Base-by-base conservation (phyloP, 139 green algal species). In the Limnomonas spitsbergensis region DNA sequence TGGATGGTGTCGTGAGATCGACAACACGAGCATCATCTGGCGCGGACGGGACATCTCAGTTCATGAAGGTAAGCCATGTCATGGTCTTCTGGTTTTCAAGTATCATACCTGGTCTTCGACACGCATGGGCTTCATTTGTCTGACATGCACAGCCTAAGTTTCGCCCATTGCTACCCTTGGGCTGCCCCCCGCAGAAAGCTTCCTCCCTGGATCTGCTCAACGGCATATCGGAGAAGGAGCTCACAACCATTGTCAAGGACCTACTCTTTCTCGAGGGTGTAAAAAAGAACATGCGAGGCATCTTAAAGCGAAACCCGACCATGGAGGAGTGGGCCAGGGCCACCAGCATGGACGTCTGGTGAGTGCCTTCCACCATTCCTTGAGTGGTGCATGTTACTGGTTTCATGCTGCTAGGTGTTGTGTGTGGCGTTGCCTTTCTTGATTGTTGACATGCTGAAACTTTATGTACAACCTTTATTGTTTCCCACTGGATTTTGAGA, bases 221-320 rank as follows among this genome's bases (percentile, higher is more conserved):
- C 6, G 68, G 68, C 24, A 32, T 42, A 14, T 42, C 35, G 4
- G 94, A 98, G 86, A 79, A 88, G 29, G 84, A 94, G 66, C 82
- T 98, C 53, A 86, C 91, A 24, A 77, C 40, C 2, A 52, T 93
- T 36, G 89, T 96, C 38, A 90, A 95, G 83, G 86, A 93, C 38
- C 81, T 88, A 27, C 38, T 95, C 40, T 52, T 82, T 32, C 84
- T 97, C 42, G 86, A 97, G 73, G 69, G 79, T 20, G 47, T 88
- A 3, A 68, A 80, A 27, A 66, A 36, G 1, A 54, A 90, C 75
- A 52, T 91, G 26, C 29, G 38, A 4, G 69, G 75, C 34, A 67
- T 80, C 14, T 54, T 93, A 38, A 85, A 89, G 39, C 86, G 88
- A 2, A 6, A 73, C 27, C 81, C 90, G 0, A 90, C 54, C 3